Evolutionary conservation across 495 filamentous ascomycete species (phyloP), one percentile per base, ranked within the genome.

Genomic region (Penicillium desertorum): DNA sequence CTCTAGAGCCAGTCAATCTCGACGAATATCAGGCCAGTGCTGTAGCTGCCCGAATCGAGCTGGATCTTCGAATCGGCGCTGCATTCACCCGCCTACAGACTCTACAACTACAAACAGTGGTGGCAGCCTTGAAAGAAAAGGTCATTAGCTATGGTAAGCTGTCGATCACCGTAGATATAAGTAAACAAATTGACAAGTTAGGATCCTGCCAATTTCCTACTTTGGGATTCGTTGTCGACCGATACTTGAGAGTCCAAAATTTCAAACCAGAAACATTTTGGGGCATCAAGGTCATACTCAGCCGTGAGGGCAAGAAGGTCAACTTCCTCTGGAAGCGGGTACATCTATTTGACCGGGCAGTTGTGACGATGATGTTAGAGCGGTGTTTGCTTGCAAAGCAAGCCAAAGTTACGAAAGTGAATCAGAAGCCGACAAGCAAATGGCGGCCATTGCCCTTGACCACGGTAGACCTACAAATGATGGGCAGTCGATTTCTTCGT

Each of bases 381-480:
- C 78, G 88, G 56, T 98, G 93, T 62, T 75, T 98, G 3, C 52
- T 69, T 8, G 88, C 91, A n/a, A 88, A 85, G 54, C 81, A 76
- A 7, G 94, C 92, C 22, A 87, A 83, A 64, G 90, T 98, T 37
- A 85, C 74, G 16, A 93, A 89, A 63, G 86, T 96, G 27, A 83
- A 88, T 59, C 87, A 89, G 66, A 97, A 96, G 70, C 91, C 91
- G 1, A 96, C 92, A 17, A 92, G 87, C 62, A 96, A 95, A 75
- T 96, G 88, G 91, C 89, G 90, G 63, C 94, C 94, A 2, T 68
- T 98, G 32, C 94, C 94, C 1, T 77, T 98, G 62, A 98, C 94
- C 0, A 98, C 94, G 0, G 90, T 98, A n/a, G 95, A 98, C 63
- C 75, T 98, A n/a, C 94, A 98, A 67, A 98, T 96, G 78, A 91